phyloP scores from a whole-genome alignment of 106 monocot genomes.

The Dendrobium officinale region DNA sequence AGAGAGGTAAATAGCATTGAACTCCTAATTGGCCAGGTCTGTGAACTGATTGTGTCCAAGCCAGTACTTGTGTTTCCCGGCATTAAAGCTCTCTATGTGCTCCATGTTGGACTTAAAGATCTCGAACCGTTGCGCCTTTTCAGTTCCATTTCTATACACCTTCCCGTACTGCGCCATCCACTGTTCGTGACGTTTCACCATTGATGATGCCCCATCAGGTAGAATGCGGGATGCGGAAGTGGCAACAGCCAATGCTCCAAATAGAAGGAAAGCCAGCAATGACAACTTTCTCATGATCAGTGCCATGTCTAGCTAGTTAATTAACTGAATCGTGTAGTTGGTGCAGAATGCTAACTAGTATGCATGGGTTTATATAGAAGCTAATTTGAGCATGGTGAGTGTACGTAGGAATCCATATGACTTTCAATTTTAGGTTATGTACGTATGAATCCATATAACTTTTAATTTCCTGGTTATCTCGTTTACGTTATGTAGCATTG shows the following conservation, averaged over 20 bases:
- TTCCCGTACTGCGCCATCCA: constrained; percentile 4
- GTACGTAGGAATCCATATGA: no score
- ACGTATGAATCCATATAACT: no score
- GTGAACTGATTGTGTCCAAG: constrained; percentile 71
- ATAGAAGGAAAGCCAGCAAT: not conserved
- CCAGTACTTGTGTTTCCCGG: constrained; percentile 30
- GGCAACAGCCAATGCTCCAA: not conserved
- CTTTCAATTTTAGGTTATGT: no score
- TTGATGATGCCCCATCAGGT: not conserved
- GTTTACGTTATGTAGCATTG: no score
- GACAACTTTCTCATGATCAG: not conserved
- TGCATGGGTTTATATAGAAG: not conserved
- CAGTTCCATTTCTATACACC: constrained; percentile 7
- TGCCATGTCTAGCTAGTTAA: not conserved
- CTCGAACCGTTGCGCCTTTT: constrained; percentile 47
- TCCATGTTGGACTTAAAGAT: constrained; percentile 34
- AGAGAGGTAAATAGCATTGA: constrained; percentile 37
- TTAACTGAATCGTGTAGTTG: not conserved
- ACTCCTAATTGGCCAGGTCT: constrained; percentile 81
- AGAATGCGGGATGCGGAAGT: not conserved
- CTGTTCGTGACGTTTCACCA: not conserved
- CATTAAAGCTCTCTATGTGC: constrained; percentile 63
- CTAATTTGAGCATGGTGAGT: not conserved
- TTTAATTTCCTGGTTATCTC: no score
- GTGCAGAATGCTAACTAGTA: not conserved